These are phyloP conservation scores for Protomyces arabidopsidicola DNA, from an alignment of 1,139 yeast species.

Conservation along the genomic window DNA sequence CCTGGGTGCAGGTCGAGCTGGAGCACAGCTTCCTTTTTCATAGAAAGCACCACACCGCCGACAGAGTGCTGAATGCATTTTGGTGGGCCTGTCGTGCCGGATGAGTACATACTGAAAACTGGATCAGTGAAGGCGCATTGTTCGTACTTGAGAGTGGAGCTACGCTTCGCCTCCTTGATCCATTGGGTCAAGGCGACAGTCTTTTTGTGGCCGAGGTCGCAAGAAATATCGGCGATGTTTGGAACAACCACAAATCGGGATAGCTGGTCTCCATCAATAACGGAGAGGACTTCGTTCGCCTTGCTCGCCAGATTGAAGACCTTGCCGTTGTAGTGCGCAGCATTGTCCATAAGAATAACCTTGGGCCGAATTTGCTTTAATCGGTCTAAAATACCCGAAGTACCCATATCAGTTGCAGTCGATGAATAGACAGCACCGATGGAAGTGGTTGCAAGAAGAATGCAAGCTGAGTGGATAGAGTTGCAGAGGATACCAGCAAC, in stretches of 20 bases:
- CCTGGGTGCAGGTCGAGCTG: slow-evolving; percentile 33
- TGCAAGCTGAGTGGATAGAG: slow-evolving; percentile 31
- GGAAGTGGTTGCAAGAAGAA: slow-evolving; percentile 33
- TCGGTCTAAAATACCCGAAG: slow-evolving; percentile 33
- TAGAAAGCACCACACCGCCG: slow-evolving; percentile 34
- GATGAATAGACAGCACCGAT: slow-evolving; percentile 35
- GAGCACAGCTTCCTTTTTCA: slow-evolving; percentile 33
- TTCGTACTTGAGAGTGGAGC: slow-evolving; percentile 29
- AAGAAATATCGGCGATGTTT: slow-evolving; percentile 1
- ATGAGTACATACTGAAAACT: slow-evolving; percentile 34
- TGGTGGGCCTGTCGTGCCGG: slow-evolving; percentile 35
- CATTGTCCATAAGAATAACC: slow-evolving; percentile 32
- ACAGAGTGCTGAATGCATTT: slow-evolving; percentile 35
- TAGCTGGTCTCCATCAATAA: neutral
- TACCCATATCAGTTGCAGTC: slow-evolving; percentile 34
- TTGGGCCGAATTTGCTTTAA: slow-evolving; percentile 34
- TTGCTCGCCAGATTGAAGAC: slow-evolving; percentile 30
- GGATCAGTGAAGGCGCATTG: slow-evolving; percentile 33
- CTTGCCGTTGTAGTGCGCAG: slow-evolving; percentile 33
- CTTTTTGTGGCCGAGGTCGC: neutral
- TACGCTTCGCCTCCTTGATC: neutral
- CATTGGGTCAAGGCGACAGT: slow-evolving; percentile 2
- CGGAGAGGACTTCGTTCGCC: slow-evolving; percentile 31
- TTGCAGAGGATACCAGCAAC: slow-evolving; percentile 35
- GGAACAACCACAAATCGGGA: slow-evolving; percentile 11